Base-by-base conservation (phyloP, 768 basidiomycete species). In the Lactarius vividus region DNA sequence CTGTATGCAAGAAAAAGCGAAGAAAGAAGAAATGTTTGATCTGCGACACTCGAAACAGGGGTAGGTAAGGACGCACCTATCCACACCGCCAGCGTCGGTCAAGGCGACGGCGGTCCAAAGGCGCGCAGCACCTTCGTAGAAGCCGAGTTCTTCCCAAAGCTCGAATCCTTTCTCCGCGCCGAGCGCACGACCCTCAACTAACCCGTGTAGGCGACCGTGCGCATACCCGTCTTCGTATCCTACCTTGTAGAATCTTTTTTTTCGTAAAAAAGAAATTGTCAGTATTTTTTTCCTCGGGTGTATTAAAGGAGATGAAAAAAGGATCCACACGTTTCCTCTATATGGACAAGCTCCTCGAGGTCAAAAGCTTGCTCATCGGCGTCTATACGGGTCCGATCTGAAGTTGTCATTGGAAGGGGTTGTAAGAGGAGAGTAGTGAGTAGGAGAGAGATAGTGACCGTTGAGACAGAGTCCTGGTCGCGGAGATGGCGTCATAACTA, bases 141-240 rank as follows among this genome's bases (percentile, higher is more conserved):
- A 98, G 2, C 92, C 95, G 15, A 99, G 83, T 75, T 99, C 96
- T 75, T 98, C 96, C 94, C 95, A 98, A 77, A 97, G 87, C 76
- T 96, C 95, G 75, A 88, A 98, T 0, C 91, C 92, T 71, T 96
- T 95, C 71, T 94, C 89, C 62, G 88, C 83, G 2, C 95, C 96
- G 20, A 98, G 82, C 0, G 90, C 89, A 16, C 94, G 82, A 10
- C 96, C 96, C 75, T 99, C 94, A 67, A 94, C 93, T 29, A 92
- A 76, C 2, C 96, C 95, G 71, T 96, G 95, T 7, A 95, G 85
- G 46, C 87, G 83, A 1, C 96, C 96, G 75, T 98, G 96, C 0
- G 81, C 86, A 73, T 83, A 85, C 2, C 96, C 96, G 62, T 89
- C 87, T 65, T 81, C 71, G 73, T 90, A 90, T 10, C 96, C 96